Evolutionary conservation across 352 stramenopile genomes (phyloP).

Genomic region (Lagenidium giganteum): DNA sequence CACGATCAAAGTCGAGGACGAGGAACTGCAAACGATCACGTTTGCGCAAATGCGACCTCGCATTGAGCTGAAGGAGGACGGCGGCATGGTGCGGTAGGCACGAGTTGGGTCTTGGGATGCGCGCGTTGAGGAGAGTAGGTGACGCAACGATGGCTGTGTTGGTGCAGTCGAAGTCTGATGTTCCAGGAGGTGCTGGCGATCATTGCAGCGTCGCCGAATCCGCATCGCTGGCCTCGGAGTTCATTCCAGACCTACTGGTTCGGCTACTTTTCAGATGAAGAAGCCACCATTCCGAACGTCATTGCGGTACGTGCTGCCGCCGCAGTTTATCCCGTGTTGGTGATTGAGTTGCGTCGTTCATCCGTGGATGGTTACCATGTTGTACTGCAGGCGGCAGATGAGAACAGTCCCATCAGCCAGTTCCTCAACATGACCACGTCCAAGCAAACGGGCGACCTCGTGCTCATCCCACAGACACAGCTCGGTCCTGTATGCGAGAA

Average conservation of each 20-base stretch:
- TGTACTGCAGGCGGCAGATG: slow-evolving; percentile 18
- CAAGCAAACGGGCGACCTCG: slow-evolving; percentile 46
- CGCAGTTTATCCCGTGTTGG: no score
- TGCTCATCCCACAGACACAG: slow-evolving; percentile 63
- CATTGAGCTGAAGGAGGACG: slow-evolving; percentile 47
- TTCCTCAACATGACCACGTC: slow-evolving; percentile 53
- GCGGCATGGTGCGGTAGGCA: slow-evolving; percentile 48
- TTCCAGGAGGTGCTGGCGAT: slow-evolving; percentile 62
- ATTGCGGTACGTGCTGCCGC: slow-evolving; percentile 29
- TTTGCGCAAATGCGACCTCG: slow-evolving; percentile 45
- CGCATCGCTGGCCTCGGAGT: slow-evolving; percentile 42
- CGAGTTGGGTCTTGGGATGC: not conserved
- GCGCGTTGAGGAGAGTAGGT: not conserved
- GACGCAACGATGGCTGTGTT: not conserved
- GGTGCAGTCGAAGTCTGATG: slow-evolving; percentile 34
- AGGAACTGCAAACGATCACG: slow-evolving; percentile 32
- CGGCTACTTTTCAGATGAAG: slow-evolving; percentile 36
- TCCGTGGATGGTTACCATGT: not conserved
- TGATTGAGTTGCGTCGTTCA: no score
- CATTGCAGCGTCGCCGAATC: slow-evolving; percentile 42
- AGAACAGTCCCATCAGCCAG: slow-evolving; percentile 27
- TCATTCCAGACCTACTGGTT: slow-evolving; percentile 65
- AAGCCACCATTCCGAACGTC: slow-evolving; percentile 27
- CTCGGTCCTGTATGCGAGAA: slow-evolving; percentile 47
- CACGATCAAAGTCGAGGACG: slow-evolving; percentile 46